Base-by-base conservation (phyloP, 2,329 filamentous ascomycete species). In the Trichoderma breve region DNA sequence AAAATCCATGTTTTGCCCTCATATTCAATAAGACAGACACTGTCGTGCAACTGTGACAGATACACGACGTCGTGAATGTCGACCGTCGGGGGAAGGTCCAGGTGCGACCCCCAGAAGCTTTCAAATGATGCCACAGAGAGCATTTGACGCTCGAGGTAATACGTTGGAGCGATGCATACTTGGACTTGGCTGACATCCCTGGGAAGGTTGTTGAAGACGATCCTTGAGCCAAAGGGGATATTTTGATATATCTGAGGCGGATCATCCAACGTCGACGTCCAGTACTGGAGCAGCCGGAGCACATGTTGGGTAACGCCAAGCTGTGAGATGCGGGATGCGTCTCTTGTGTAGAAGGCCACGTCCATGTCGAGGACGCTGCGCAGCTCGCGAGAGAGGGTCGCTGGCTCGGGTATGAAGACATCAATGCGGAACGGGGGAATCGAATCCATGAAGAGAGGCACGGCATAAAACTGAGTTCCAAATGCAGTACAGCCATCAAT, bases 401-500 rank as follows among this genome's bases (percentile, higher is more conserved):
- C 80, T 32, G 84, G 83, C 72, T 88, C 85, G 4, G 87, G 84
- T 36, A 90, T 84, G 76, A 88, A 90, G 28, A 88, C 83, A 76
- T 90, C 88, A 75, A 90, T 83, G 51, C 88, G 85, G 75, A 88
- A 83, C 1, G 88, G 88, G 4, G 84, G 80, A 24, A 84, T 76
- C 18, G 79, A 75, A 6, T 76, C 74, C 34, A 87, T 75, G 76
- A 89, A 89, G 26, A 87, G 80, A 18, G 89, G 88, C 4, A 88
- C 77, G 32, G 83, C 85, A 76, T 87, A 90, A 76, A 86, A 88
- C 77, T 89, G 88, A 12, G 86, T 89, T 5, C 88, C 88, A 70
- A 87, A 82, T 21, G 84, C 86, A 26, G 86, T 86, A 75, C 85
- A 87, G 63, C 88, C 88, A 74, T 90, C 88, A 62, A 91, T 85